Base-by-base conservation (phyloP, 768 basidiomycete genomes). In the Pleurotus platypus region DNA sequence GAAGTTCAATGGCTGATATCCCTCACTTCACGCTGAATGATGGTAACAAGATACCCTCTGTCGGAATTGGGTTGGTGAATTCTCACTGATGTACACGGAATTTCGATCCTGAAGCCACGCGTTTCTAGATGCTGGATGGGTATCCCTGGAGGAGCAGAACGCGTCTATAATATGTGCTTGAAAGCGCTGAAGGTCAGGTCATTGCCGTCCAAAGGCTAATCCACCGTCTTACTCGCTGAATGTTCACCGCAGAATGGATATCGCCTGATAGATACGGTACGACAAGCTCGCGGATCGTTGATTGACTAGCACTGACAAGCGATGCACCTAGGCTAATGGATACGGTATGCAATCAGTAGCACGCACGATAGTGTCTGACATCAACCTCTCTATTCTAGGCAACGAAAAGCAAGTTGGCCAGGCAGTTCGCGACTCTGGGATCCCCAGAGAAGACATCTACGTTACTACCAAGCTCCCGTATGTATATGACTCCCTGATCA, bases 361-460 rank as follows among this genome's bases (percentile, higher is more conserved):
- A 2, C 3, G 9, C 30, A 35, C 3, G 2, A 35, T 11, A 30
- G 30, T 35, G 3, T 3, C 30, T 35, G 8, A 35, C 30, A 35
- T 35, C 30, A 0, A 9, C 9, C 30, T 35, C 30, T 2, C 9
- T 8, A 11, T 18, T 24, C 13, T 11, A 56, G 77, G 65, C 1
- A 83, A 78, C 56, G 83, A 83, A 63, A 64, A 72, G 59, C 59
- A 65, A 9, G 80, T 82, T 20, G 78, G 81, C 4, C 62, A 64
- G 27, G 80, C 76, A 2, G 72, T 84, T 43, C 67, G 74, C 11
- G 77, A 72, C 16, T 78, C 76, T 22, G 73, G 72, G 1, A 67
- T 80, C n/a, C 74, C 78, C 4, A 71, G 79, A 43, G 66, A 65
- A 20, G 71, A 78, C 27, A 67, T 83, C 39, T 83, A 75, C 63